Base-by-base conservation (phyloP, 2,329 filamentous ascomycete genomes). In the Diaporthe aspalathi region DNA sequence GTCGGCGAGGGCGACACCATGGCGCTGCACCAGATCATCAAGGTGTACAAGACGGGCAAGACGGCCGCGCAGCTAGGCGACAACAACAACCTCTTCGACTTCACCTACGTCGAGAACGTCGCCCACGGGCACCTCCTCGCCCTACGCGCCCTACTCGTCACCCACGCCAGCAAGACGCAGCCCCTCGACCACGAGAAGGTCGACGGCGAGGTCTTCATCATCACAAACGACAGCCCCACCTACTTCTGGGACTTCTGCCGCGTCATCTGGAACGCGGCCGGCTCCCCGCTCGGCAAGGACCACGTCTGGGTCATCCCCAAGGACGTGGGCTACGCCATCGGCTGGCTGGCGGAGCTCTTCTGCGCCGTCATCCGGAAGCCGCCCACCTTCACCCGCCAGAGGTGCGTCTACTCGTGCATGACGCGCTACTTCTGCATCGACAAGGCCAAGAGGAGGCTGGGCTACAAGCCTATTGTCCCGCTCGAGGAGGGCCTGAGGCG, bases 211-310 rank as follows among this genome's bases (percentile, higher is more conserved):
- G 91, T 91, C 65, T 95, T 98, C 84, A 91, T 97, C 83, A 89
- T 98, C 78, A 96, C 94, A 71, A 98, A 98, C 81, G 93, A 94
- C 81, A 86, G 90, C 76, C 95, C 95, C 6, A 86, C 97, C 24
- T 95, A 95, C 80, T 97, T 97, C 82, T 97, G 96, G 90, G 94
- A 97, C 81, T 93, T 97, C 79, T 90, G 93, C 72, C 88, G 93
- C 50, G 90, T 91, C 49, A 87, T 97, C 57, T 98, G 94, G 94
- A 83, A 83, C 74, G 86, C 85, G 52, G 88, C 88, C 14, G 90
- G 90, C 45, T 84, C 81, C 70, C 79, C 83, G 9, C 81, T 82
- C 71, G 88, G 88, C 24, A 86, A 84, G 6, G 84, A 85, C 63
- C 82, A 86, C 74, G 87, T 88, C 68, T 90, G 89, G 87, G 79